Conservation (phyloP, 768 basidiomycete genomes). For the Tylopilus felleus region DNA sequence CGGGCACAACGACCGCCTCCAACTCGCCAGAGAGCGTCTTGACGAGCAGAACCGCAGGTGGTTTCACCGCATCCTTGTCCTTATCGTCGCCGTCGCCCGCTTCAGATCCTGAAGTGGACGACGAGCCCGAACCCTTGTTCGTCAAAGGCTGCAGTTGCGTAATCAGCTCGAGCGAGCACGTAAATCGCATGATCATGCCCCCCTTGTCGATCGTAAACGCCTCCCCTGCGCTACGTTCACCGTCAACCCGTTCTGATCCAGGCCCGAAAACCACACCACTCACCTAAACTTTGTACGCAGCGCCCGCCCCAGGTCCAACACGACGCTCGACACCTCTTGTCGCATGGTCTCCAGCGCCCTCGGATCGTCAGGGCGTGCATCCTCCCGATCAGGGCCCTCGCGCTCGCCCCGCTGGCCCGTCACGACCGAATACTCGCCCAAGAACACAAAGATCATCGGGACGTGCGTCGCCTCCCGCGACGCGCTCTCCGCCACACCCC, state of each 20-base stretch:
- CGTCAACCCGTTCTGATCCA: neutral
- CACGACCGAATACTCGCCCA: constrained; percentile 27
- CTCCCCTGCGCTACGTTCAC: constrained; percentile 12
- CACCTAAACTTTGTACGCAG: constrained; percentile 21
- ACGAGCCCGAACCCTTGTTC: too few relatives aligned
- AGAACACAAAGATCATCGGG: constrained; percentile 20
- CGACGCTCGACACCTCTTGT: constrained; percentile 15
- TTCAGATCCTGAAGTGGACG: neutral
- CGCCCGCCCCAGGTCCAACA: constrained; percentile 11
- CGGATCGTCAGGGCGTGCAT: neutral
- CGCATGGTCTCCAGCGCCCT: constrained; percentile 10
- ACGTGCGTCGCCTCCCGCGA: neutral
- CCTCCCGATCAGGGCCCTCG: neutral
- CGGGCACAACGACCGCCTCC: constrained; percentile 49
- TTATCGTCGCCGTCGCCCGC: too few relatives aligned
- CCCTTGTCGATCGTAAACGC: constrained; percentile 20
- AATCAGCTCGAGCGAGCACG: constrained; percentile 23
- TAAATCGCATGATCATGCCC: constrained; percentile 23
- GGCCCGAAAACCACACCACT: neutral
- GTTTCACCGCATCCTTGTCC: neutral
- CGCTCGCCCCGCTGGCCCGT: constrained; percentile 4
- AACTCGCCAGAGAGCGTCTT: constrained; percentile 54
- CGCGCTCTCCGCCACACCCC: neutral
- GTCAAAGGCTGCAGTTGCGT: constrained; percentile 13
- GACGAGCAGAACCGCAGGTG: constrained; percentile 16